Conservation (phyloP, 2,329 filamentous ascomycete genomes). For the Verticillium isaacii region DNA sequence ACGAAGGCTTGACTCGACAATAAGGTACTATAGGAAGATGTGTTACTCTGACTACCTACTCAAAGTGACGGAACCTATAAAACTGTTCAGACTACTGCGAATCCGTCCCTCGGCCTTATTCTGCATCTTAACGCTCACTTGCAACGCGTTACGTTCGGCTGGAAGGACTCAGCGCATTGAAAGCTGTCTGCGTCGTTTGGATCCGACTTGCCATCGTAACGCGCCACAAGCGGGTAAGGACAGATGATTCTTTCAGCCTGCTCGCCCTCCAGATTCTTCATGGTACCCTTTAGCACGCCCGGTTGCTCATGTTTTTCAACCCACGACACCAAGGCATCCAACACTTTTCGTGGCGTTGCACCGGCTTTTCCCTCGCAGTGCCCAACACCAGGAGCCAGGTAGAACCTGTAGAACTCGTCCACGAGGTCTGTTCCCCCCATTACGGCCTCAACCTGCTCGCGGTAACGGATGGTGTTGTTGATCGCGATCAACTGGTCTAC, state of each 20-base stretch:
- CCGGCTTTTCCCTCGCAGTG: constrained; percentile 45
- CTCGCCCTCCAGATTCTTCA: not conserved
- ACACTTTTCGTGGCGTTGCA: constrained; percentile 32
- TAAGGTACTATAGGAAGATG: too few relatives aligned
- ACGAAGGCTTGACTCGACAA: too few relatives aligned
- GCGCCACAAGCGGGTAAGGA: not conserved
- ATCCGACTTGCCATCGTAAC: not conserved
- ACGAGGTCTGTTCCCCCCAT: not conserved
- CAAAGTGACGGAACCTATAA: too few relatives aligned
- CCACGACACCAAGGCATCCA: constrained; percentile 44
- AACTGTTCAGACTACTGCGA: too few relatives aligned
- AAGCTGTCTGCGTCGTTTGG: not conserved
- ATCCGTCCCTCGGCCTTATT: too few relatives aligned
- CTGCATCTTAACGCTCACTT: not conserved
- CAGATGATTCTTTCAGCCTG: not conserved
- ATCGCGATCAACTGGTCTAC: constrained; percentile 23
- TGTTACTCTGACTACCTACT: too few relatives aligned
- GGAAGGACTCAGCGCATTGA: not conserved
- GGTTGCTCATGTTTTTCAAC: constrained; percentile 19
- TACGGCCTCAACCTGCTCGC: not conserved
- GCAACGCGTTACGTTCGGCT: not conserved
- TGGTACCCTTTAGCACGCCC: not conserved
- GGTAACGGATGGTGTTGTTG: constrained; percentile 26
- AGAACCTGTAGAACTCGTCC: constrained; percentile 45
- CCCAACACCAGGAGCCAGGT: constrained; percentile 48